Conservation (phyloP, 176 grass and related monocot genomes). For the Thalia dealbata region DNA sequence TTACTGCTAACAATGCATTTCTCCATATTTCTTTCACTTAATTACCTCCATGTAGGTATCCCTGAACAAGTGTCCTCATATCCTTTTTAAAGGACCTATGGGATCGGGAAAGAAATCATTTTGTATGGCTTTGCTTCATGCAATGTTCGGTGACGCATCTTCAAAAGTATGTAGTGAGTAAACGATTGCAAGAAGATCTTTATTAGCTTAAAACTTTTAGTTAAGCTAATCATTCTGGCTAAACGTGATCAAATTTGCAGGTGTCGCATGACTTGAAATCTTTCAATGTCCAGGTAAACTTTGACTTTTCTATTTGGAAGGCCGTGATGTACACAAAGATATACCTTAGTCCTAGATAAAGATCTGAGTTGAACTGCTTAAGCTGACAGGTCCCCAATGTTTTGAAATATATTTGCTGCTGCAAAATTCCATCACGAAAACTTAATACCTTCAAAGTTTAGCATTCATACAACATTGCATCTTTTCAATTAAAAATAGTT, state of each 20-base stretch:
- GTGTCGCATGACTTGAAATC: conserved; percentile 56
- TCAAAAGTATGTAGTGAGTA: conserved; percentile 39
- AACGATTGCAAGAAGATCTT: conserved; percentile 8
- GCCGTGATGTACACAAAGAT: neutral
- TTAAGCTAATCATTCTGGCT: conserved; percentile 11
- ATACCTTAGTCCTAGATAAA: neutral
- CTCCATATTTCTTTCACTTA: conserved; percentile 11
- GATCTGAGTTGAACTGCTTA: neutral
- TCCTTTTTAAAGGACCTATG: conserved; percentile 57
- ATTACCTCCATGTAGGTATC: conserved; percentile 28
- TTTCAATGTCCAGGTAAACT: conserved; percentile 44
- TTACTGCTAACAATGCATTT: neutral
- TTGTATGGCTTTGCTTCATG: conserved; percentile 41
- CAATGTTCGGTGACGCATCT: conserved; percentile 58
- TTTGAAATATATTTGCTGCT: neutral
- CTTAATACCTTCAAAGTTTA: neutral
- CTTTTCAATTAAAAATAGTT: too few species aligned
- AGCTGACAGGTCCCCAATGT: neutral
- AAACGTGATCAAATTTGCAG: conserved; percentile 34
- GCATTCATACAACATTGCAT: neutral
- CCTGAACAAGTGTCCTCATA: conserved; percentile 40
- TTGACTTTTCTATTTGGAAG: neutral
- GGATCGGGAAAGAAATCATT: conserved; percentile 68
- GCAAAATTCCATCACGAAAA: neutral
- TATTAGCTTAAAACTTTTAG: neutral